phyloP scores from a whole-genome alignment of 2,329 filamentous ascomycete species.

The Alternaria conjuncta region DNA sequence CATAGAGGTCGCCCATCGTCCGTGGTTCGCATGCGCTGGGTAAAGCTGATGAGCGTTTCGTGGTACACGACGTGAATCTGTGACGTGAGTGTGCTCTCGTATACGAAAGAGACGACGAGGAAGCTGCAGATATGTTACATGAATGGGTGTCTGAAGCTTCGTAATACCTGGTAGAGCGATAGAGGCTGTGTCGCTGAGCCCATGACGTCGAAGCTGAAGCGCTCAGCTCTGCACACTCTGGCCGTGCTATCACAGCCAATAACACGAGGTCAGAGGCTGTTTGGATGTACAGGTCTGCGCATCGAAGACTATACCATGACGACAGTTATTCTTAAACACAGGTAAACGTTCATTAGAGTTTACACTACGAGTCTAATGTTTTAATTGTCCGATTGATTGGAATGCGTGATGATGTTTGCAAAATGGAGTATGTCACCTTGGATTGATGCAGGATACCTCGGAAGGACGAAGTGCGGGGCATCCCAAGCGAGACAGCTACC shows the following conservation, averaged over 20 bases:
- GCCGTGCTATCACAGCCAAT: neutral
- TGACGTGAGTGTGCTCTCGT: neutral
- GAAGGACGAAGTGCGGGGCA: conserved; percentile 4
- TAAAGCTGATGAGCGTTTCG: neutral
- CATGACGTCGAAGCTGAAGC: neutral
- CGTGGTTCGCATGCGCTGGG: neutral
- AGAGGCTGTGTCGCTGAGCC: neutral
- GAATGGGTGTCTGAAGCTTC: neutral
- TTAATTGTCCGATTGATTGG: neutral
- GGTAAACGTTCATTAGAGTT: neutral
- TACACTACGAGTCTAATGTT: neutral
- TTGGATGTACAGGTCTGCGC: neutral
- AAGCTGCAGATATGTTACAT: too few relatives aligned
- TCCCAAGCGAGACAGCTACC: neutral
- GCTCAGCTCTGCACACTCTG: neutral
- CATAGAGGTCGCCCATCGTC: neutral
- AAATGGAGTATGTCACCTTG: neutral
- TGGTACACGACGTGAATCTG: neutral
- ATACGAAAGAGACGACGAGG: neutral
- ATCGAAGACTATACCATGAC: neutral
- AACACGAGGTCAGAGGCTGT: neutral
- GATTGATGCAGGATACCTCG: neutral
- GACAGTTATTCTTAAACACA: too few relatives aligned
- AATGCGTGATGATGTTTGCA: neutral
- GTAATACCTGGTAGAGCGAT: neutral